Conservation (phyloP, 1,284 basidiomycete species). For the Melanopsichium pennsylvanicum region DNA sequence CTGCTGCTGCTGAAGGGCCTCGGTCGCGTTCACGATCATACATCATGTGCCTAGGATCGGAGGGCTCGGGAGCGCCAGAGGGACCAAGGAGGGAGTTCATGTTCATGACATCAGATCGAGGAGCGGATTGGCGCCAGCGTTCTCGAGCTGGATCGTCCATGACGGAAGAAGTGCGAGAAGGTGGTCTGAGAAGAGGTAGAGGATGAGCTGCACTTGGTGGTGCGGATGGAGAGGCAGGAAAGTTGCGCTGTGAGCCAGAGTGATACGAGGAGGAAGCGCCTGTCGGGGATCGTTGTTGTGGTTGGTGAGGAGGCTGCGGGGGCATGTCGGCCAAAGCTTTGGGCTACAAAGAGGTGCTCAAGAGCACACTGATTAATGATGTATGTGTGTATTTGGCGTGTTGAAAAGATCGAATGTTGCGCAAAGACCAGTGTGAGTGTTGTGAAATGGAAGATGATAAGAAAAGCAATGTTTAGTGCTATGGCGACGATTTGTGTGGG, state of each 20-base stretch:
- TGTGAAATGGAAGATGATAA: too few species aligned
- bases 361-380: too few species aligned
- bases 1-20: too few species aligned
- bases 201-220: constrained; percentile 6
- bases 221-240: constrained; percentile 23
- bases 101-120: constrained; percentile 50
- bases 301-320: constrained; percentile 3
- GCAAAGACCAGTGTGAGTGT: too few species aligned
- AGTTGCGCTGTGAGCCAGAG: constrained; percentile 15
- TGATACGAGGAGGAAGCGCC: constrained; percentile 26
- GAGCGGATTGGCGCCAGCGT: constrained; percentile 24
- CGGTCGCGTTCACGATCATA: constrained; percentile 34
- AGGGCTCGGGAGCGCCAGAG: constrained; percentile 9
- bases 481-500: too few species aligned
- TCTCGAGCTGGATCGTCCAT: constrained; percentile 33
- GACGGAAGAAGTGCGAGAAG: constrained; percentile 25
- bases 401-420: too few species aligned
- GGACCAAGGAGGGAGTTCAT: constrained; percentile 56
- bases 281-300: constrained; percentile 24
- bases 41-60: constrained; percentile 26
- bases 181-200: constrained; percentile 32
- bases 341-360: too few species aligned
- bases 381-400: too few species aligned
- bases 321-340: constrained; percentile 1
- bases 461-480: too few species aligned